Percentiles rank a stretch among this genome's conserved stretches.
These are phyloP conservation scores for Mycothermus thermophilus DNA, from an alignment of 495 filamentous ascomycete genomes.

Conservation along the genomic window DNA sequence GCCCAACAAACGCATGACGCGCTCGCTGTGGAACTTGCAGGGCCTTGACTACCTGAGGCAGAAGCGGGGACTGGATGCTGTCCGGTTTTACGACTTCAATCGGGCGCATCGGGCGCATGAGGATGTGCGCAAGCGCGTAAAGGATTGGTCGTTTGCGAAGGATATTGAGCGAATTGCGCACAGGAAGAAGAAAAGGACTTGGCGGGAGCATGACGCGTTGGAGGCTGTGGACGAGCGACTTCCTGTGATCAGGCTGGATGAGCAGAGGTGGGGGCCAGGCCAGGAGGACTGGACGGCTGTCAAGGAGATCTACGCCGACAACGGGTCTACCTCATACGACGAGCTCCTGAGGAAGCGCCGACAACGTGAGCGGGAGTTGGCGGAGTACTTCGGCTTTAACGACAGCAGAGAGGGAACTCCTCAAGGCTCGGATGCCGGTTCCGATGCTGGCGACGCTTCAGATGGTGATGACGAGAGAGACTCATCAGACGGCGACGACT, in stretches of 20 bases:
- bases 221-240: slow-evolving; percentile 16
- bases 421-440: neutral
- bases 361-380: slow-evolving; percentile 9
- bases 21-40: slow-evolving; percentile 22
- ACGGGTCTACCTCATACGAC: slow-evolving; percentile 10
- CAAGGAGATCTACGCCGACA: slow-evolving; percentile 12
- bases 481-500: too few species aligned
- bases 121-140: slow-evolving; percentile 3
- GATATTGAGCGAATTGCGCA: neutral
- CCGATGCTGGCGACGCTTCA: neutral
- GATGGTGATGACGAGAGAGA: too few species aligned
- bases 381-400: neutral
- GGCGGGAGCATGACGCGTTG: slow-evolving; percentile 8
- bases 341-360: neutral
- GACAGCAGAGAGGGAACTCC: neutral
- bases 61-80: slow-evolving; percentile 24
- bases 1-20: slow-evolving; percentile 18
- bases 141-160: slow-evolving; percentile 20
- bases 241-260: too few species aligned
- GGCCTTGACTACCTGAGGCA: slow-evolving; percentile 26
- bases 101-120: neutral
- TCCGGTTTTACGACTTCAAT: slow-evolving; percentile 23
- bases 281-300: slow-evolving; percentile 12
- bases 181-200: neutral
- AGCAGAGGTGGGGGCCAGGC: slow-evolving; percentile 11